Percentiles rank a stretch among this genome's conserved stretches.
Evolutionary conservation across 257 asterid species (phyloP).

Genomic region (Solanum ahanhuiri): DNA sequence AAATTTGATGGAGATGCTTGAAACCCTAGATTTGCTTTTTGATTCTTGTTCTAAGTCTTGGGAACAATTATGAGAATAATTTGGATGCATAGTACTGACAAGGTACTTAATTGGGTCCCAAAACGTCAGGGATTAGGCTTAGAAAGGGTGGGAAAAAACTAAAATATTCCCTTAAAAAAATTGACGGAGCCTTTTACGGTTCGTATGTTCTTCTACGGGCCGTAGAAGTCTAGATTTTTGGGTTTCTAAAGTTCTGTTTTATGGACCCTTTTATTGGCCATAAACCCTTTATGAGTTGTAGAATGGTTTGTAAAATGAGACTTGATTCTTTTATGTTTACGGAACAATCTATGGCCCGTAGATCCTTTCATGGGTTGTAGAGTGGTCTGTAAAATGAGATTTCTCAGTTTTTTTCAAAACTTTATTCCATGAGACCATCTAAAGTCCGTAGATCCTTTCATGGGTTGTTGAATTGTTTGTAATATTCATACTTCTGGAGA

Average conservation of each 20-base stretch:
- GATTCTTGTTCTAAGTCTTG: not conserved
- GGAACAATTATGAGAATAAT: not conserved
- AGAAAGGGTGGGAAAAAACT: not conserved
- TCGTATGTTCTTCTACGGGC: not conserved
- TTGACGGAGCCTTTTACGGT: not conserved
- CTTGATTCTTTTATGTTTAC: not conserved
- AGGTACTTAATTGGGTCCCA: not conserved
- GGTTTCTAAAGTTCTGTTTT: not conserved
- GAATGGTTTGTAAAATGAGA: not conserved
- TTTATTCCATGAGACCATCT: not conserved
- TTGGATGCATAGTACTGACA: not conserved
- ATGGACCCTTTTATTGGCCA: not conserved
- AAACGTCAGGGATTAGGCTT: not conserved
- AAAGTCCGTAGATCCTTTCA: not conserved
- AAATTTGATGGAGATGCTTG: not conserved
- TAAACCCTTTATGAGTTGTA: not conserved
- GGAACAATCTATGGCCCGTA: not conserved
- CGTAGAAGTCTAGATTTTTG: not conserved
- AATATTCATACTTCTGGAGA: not conserved
- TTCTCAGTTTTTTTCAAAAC: not conserved
- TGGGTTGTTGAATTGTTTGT: fast-evolving
- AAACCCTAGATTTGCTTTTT: not conserved
- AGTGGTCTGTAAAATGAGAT: not conserved
- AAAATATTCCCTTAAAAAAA: not conserved
- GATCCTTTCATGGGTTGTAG: not conserved